These are phyloP conservation scores for Kwoniella botswanensis DNA, from an alignment of 768 basidiomycete genomes.

Conservation along the genomic window DNA sequence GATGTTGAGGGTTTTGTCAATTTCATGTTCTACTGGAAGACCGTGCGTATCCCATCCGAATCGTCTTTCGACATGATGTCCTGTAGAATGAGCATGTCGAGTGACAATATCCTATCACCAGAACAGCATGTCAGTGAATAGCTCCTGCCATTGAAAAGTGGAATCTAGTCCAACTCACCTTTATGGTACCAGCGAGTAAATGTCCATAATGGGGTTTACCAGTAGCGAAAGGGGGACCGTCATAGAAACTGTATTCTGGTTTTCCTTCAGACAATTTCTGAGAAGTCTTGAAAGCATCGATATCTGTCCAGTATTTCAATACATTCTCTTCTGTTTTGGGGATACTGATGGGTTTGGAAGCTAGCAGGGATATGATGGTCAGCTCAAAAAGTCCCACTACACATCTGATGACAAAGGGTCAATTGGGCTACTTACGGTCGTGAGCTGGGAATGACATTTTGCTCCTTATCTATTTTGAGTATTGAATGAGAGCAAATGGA, in stretches of 20 bases:
- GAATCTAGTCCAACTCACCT: slow-evolving; percentile 39
- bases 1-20: slow-evolving; percentile 94
- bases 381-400: neutral
- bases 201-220: slow-evolving; percentile 97
- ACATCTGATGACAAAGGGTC: neutral
- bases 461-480: neutral
- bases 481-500: no score
- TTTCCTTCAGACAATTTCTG: slow-evolving; percentile 88
- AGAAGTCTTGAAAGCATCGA: slow-evolving; percentile 95
- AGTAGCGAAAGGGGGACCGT: slow-evolving; percentile 96
- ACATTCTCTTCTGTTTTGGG: slow-evolving; percentile 69
- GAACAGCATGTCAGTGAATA: neutral
- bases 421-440: slow-evolving; percentile 33
- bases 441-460: slow-evolving; percentile 42
- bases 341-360: slow-evolving; percentile 51
- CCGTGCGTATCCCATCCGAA: slow-evolving; percentile 99
- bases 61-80: slow-evolving; percentile 86
- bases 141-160: neutral
- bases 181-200: slow-evolving; percentile 68
- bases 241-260: slow-evolving; percentile 92
- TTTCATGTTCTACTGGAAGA: slow-evolving; percentile 97
- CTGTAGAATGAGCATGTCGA: slow-evolving; percentile 89
- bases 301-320: slow-evolving; percentile 88
- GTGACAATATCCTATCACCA: slow-evolving; percentile 86
- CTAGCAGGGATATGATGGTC: slow-evolving; percentile 10